Evolutionary conservation across 2,329 filamentous ascomycete species (phyloP), one percentile per base, ranked within the genome.

Genomic region (Aspergillus carbonarius): DNA sequence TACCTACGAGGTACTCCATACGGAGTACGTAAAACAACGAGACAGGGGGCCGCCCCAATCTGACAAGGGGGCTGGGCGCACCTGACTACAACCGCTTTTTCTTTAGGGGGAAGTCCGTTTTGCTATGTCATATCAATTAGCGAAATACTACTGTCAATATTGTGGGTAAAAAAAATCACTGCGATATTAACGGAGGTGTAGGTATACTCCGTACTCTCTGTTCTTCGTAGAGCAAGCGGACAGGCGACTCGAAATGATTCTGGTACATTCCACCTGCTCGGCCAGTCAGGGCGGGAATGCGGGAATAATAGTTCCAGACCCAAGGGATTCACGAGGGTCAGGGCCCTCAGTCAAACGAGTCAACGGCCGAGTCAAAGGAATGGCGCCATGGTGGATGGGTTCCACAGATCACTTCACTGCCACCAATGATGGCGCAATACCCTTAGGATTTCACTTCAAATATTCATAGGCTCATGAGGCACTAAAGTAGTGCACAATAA

Each of bases 21-120:
- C n/a, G n/a, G n/a, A n/a, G n/a, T n/a, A n/a, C n/a, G n/a, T n/a
- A n/a, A n/a, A n/a, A n/a, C n/a, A 18, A 30, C 8, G 17, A 18
- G 2, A 18, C 20, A 42, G 39, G 39, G 18, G 18, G 61, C 66
- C 60, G 63, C 66, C 65, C 53, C 51, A 49, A 55, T 48, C 46
- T 55, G 39, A 56, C 46, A 62, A 46, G 54, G 57, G 52, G 47
- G 20, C 23, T 46, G 55, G 50, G 40, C 49, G 60, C 64, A 69
- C 54, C 30, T 68, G 70, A 72, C 68, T 72, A 75, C 71, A 67
- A 67, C 76, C 73, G 73, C 74, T 74, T 76, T 71, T 76, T 74
- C 27, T 30, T 9, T 23, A 23, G 5, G 23, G 23, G 23, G 23
- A 23, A 5, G 23, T 23, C 23, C 23, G 23, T 30, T 30, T 32